Percentiles rank a stretch among this genome's conserved stretches.
Conservation (phyloP, 768 basidiomycete genomes). For the Pleurotus cornucopiae region DNA sequence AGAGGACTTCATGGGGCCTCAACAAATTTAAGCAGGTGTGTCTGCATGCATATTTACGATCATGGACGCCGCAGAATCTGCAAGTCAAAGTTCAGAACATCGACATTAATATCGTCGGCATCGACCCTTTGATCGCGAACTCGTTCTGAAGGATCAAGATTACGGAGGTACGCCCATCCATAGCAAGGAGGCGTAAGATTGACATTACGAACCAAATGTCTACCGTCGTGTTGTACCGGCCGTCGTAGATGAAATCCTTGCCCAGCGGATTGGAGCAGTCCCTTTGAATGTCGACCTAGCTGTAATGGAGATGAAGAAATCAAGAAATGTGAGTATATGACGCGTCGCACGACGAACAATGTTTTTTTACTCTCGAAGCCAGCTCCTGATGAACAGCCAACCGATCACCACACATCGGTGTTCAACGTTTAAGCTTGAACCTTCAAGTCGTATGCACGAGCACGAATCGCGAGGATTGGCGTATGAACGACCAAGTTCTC, state of each 20-base stretch:
- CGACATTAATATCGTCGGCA: conserved; percentile 93
- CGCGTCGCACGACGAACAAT: no score
- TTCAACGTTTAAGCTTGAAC: conserved; percentile 39
- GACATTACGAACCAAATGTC: conserved; percentile 59
- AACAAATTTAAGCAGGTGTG: conserved; percentile 68
- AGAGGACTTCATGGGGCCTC: conserved; percentile 82
- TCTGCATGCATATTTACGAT: background rate
- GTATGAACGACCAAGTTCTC: conserved; percentile 64
- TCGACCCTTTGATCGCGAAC: conserved; percentile 95
- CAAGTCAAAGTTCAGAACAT: conserved; percentile 73
- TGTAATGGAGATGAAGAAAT: conserved; percentile 47
- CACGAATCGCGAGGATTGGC: conserved; percentile 54
- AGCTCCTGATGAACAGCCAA: conserved; percentile 56
- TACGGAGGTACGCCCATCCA: conserved; percentile 65
- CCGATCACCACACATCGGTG: conserved; percentile 88
- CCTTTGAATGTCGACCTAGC: conserved; percentile 85
- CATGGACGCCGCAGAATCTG: conserved; percentile 56
- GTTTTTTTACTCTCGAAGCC: background rate
- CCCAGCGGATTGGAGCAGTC: conserved; percentile 88
- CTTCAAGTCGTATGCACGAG: conserved; percentile 66
- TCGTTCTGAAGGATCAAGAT: conserved; percentile 89
- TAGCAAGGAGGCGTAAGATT: background rate
- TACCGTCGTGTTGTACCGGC: conserved; percentile 57
- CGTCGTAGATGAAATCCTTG: conserved; percentile 89
- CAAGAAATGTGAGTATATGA: conserved; percentile 22